Evolutionary conservation across 2,329 filamentous ascomycete genomes (phyloP), one percentile per base, ranked within the genome.

Genomic region (Pseudonectria foliicola): DNA sequence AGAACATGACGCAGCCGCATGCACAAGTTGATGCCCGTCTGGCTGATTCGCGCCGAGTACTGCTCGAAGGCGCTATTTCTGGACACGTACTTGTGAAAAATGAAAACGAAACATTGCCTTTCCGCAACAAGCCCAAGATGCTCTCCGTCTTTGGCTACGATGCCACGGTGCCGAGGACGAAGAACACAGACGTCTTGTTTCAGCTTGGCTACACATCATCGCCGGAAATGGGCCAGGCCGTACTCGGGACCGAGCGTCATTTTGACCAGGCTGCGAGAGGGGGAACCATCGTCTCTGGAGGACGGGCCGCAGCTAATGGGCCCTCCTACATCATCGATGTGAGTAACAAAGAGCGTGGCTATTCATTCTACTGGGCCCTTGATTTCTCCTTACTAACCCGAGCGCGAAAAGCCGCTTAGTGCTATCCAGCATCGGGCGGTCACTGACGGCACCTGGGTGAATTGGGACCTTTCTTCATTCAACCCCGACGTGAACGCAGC

Each of bases 61-160:
- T 75, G 1, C 49, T 77, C 10, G 63, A 73, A 32, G 70, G 71
- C 2, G 75, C 75, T 1, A 64, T 75, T n/a, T 66, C 74, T 7
- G 73, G 77, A 4, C 85, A 82, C 33, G 82, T 89, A 16, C 67
- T 93, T 1, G 66, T 93, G 34, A 93, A 93, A 66, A 92, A 93
- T 56, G 63, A 62, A 3, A 67, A 71, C 29, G 67, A 67, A 7
- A 64, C 70, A 1, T 62, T 90, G 6, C 85, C 85, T 0, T 67
- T 90, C 25, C 57, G 52, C 33, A 72, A 69, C 35, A 66, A 67
- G 37, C 77, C 65, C 6, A 59, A 62, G 34, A 67, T 74, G 56
- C 44, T 82, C 64, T 70, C 75, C 49, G 58, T 81, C 52, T 69
- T 77, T 64, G 62, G 82, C 47, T 65, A 77, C 67, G 64, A 85